A percentile compares a stretch with the other conserved stretches of the same genome.
Conservation (phyloP, 805 yeast species). For the Candida cerambycidarum region DNA sequence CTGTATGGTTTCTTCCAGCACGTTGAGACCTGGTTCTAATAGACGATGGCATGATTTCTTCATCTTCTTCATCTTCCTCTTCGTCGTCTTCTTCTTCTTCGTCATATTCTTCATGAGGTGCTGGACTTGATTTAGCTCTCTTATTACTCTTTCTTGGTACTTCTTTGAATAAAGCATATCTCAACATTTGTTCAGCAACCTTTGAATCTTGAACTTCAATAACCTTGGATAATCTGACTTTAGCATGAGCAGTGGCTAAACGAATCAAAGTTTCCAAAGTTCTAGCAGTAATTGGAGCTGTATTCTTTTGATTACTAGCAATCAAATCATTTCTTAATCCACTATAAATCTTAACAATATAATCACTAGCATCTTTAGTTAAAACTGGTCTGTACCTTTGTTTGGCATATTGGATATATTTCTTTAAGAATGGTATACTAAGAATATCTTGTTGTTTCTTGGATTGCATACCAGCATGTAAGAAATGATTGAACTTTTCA, state of each 20-base stretch:
- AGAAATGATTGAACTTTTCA: conserved; percentile 77
- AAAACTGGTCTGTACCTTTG: conserved; percentile 80
- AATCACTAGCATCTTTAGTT: conserved; percentile 71
- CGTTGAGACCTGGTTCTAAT: conserved; percentile 14
- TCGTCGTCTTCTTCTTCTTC: conserved; percentile 34
- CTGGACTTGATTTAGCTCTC: conserved; percentile 24
- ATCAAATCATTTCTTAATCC: conserved; percentile 74
- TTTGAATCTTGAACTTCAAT: conserved; percentile 77
- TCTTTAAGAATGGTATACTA: conserved; percentile 81
- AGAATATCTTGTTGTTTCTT: conserved; percentile 32
- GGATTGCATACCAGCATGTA: conserved; percentile 72
- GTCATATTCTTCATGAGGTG: conserved; percentile 33
- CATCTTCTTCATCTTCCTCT: conserved; percentile 20
- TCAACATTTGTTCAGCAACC: conserved; percentile 80
- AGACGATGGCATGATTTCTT: conserved; percentile 9
- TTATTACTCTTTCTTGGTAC: conserved; percentile 43
- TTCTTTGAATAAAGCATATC: conserved; percentile 85
- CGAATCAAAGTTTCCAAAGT: conserved; percentile 95
- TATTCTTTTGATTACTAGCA: conserved; percentile 63
- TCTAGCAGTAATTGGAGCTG: conserved; percentile 98
- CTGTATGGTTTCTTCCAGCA: conserved; percentile 7
- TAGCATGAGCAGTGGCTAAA: conserved; percentile 94
- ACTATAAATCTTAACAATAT: conserved; percentile 78
- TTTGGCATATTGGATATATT: conserved; percentile 92
- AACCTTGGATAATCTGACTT: conserved; percentile 78